These are phyloP conservation scores for Kingdonia uniflora DNA, from an alignment of 164 flowering plant genomes.

Conservation along the genomic window DNA sequence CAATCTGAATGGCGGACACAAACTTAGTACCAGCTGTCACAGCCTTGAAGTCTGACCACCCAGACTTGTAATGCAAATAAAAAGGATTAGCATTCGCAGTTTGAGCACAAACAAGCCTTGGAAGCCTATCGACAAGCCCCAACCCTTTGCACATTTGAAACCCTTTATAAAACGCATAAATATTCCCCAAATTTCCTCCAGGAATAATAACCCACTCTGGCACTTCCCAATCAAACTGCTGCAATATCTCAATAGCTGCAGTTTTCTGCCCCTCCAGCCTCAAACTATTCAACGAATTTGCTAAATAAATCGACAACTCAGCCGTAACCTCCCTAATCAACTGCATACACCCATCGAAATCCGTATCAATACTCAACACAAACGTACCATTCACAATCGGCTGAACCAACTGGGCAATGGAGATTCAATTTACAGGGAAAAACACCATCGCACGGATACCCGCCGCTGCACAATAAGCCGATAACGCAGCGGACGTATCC, in stretches of 20 bases:
- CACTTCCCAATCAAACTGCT: slow-evolving; percentile 93
- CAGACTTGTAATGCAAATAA: slow-evolving; percentile 55
- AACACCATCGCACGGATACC: slow-evolving; percentile 85
- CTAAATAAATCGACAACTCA: slow-evolving; percentile 77
- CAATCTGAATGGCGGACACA: slow-evolving; percentile 91
- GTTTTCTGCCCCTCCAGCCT: slow-evolving; percentile 87
- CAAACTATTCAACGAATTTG: slow-evolving; percentile 79
- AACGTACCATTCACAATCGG: slow-evolving; percentile 83
- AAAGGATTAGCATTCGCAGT: slow-evolving; percentile 91
- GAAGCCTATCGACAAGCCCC: slow-evolving; percentile 66
- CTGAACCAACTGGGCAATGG: slow-evolving; percentile 77
- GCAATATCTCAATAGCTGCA: slow-evolving; percentile 87
- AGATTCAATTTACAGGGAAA: slow-evolving; percentile 45
- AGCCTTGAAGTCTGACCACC: slow-evolving; percentile 50
- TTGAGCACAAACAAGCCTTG: slow-evolving; percentile 83
- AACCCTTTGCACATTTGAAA: slow-evolving; percentile 81
- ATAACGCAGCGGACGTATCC: slow-evolving; percentile 72
- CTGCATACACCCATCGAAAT: slow-evolving; percentile 93
- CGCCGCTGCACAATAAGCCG: slow-evolving; percentile 86
- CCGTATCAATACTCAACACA: slow-evolving; percentile 78
- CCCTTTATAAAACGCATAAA: slow-evolving; percentile 90
- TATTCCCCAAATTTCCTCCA: slow-evolving; percentile 83
- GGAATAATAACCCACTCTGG: slow-evolving; percentile 98
- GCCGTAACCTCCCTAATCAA: slow-evolving; percentile 72
- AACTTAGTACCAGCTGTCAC: slow-evolving; percentile 65